Evolutionary conservation across 139 green algal species (phyloP).

Genomic region (Spirogloea muscicola): DNA sequence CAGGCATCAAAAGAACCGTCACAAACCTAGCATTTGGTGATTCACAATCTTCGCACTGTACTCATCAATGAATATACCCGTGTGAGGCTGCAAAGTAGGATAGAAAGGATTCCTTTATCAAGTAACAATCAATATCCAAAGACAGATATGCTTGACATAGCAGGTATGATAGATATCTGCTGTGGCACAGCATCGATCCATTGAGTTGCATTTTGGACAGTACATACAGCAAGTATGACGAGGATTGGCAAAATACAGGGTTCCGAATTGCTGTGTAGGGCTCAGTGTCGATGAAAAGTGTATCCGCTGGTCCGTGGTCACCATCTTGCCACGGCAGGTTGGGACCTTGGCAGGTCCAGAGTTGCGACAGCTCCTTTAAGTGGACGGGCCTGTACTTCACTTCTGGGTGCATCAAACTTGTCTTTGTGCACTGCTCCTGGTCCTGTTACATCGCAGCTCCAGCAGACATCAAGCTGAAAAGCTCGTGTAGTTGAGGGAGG

Average conservation of each 20-base stretch:
- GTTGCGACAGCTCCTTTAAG: conserved; percentile 45
- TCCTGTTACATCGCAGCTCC: no score
- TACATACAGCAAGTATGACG: not conserved
- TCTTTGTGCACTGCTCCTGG: conserved; percentile 37
- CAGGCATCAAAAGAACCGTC: not conserved
- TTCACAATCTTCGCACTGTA: not conserved
- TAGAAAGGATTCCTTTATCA: no score
- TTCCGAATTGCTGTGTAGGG: conserved; percentile 43
- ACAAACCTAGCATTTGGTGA: not conserved
- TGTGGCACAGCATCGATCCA: not conserved
- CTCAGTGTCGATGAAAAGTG: conserved; percentile 46
- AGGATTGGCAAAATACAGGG: conserved; percentile 12
- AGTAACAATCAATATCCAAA: no score
- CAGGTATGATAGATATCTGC: no score
- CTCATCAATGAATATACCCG: not conserved
- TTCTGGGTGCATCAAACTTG: conserved; percentile 32
- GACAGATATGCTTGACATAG: no score
- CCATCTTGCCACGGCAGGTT: conserved; percentile 1
- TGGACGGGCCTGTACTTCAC: conserved; percentile 45
- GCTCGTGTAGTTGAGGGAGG: no score
- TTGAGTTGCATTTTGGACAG: not conserved
- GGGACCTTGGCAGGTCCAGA: conserved; percentile 22
- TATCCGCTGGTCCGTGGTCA: conserved; percentile 38
- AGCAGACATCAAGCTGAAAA: no score
- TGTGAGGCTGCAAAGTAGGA: not conserved